These are phyloP conservation scores for Aureobasidium musti DNA, from an alignment of 2,329 filamentous ascomycete species.

Conservation along the genomic window DNA sequence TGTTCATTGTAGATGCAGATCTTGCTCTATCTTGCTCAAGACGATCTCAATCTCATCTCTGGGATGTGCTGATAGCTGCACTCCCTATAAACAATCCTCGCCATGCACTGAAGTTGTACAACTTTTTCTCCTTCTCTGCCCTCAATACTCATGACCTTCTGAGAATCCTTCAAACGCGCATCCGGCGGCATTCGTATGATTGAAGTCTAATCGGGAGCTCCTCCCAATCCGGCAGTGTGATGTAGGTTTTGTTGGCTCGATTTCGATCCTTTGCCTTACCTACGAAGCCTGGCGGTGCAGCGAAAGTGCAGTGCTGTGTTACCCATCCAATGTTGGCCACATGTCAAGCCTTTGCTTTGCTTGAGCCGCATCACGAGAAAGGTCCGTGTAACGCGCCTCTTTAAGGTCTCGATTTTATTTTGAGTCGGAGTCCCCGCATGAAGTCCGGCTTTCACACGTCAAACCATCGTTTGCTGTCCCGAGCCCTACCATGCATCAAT, in stretches of 20 bases:
- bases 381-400: background rate
- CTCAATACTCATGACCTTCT: background rate
- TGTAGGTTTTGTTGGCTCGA: constrained; percentile 9
- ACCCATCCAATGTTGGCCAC: constrained; percentile 6
- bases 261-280: background rate
- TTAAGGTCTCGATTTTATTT: background rate
- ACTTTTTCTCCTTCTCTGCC: background rate
- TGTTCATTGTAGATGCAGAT: constrained; percentile 9
- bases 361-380: constrained; percentile 23
- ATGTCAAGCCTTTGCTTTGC: constrained; percentile 1
- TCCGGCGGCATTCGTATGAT: background rate
- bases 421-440: constrained; percentile 20
- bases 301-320: background rate
- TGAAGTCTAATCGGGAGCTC: background rate
- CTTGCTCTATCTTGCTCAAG: constrained; percentile 4
- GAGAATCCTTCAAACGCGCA: background rate
- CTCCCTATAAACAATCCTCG: constrained; percentile 14
- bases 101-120: background rate
- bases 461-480: constrained; percentile 9
- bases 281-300: background rate
- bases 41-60: background rate
- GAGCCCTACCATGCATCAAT: constrained; percentile 14
- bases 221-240: background rate
- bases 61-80: background rate
- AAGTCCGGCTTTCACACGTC: constrained; percentile 24